Base-by-base conservation (phyloP, 768 basidiomycete species). In the Tricholoma bakamatsutake region DNA sequence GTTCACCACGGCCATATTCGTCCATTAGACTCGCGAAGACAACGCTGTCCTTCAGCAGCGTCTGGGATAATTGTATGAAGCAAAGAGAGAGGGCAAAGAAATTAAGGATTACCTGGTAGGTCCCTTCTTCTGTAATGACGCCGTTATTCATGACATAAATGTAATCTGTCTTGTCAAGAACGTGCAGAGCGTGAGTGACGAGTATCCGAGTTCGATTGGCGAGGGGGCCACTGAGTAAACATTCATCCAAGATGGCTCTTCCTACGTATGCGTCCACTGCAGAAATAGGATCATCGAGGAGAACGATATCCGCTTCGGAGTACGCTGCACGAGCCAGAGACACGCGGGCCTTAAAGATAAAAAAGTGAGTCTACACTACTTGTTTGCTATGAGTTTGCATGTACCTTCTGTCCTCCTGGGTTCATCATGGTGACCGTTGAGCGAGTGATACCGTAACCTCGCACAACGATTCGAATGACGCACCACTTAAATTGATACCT, bases 211-310 rank as follows among this genome's bases (percentile, higher is more conserved):
- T 87, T 50, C 80, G 75, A 46, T 71, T 64, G 0, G 77, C 73
- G 17, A 85, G 65, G 1, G 83, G 82, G 0, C 83, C 79, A 17
- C 66, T 64, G 24, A 81, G 69, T 5, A 88, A 64, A 60, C 85
- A 87, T 39, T 85, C 71, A 13, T 88, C 80, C 3, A 88, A 61
- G 48, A 88, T 80, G 28, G 76, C 75, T 60, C 83, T 82, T 12
- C 86, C 85, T 2, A 91, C 89, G 59, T 87, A 83, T 0, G 88
- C 81, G 59, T 92, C 90, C 5, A 92, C 84, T 0, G 90, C 89
- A 37, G 84, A 83, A 33, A 93, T 78, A n/a, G 90, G 87, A 64
- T 94, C 90, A 63, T 94, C 90, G 24, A 93, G 76, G 10, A 92
- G 78, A 43, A 90, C 81, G 53, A 93, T 78, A 55, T 90, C 86